phyloP scores from a whole-genome alignment of 2,329 filamentous ascomycete species.

The Phaeosphaeriaceae sp. region DNA sequence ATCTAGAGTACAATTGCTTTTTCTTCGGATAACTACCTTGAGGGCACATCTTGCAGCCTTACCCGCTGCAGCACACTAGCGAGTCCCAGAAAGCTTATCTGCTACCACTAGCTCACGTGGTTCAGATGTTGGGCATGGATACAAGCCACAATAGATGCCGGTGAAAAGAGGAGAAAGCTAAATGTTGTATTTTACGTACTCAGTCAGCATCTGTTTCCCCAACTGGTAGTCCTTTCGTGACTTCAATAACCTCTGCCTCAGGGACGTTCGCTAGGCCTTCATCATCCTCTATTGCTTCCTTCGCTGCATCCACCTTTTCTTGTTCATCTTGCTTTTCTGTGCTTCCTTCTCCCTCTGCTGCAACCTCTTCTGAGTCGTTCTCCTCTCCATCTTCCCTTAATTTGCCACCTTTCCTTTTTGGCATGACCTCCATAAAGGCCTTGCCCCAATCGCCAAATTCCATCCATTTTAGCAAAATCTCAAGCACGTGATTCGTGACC shows the following conservation, averaged over 20 bases:
- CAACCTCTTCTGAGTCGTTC: conserved; percentile 18
- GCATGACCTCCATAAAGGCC: conserved; percentile 87
- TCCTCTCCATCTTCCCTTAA: conserved; percentile 56
- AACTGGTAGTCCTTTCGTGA: conserved; percentile 5
- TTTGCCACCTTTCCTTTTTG: conserved; percentile 83
- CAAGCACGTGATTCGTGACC: conserved; percentile 93
- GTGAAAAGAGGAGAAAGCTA: neutral
- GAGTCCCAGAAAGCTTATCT: conserved; percentile 37
- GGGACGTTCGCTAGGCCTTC: neutral
- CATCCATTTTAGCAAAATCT: conserved; percentile 95
- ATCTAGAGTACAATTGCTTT: conserved; percentile 12
- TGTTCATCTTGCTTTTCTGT: conserved; percentile 12
- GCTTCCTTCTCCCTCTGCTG: conserved; percentile 17
- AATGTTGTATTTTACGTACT: neutral
- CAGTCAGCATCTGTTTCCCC: conserved; percentile 9
- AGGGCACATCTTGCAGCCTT: conserved; percentile 11
- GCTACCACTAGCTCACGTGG: conserved; percentile 29
- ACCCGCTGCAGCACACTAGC: conserved; percentile 27
- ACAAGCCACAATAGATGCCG: neutral
- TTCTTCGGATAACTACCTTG: conserved; percentile 15
- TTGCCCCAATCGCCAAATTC: conserved; percentile 89
- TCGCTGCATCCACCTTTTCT: conserved; percentile 16
- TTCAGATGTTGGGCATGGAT: neutral
- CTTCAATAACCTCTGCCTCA: conserved; percentile 6
- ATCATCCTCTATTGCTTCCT: conserved; percentile 13